phyloP scores from a whole-genome alignment of 495 filamentous ascomycete species.

The Neurospora sp. region DNA sequence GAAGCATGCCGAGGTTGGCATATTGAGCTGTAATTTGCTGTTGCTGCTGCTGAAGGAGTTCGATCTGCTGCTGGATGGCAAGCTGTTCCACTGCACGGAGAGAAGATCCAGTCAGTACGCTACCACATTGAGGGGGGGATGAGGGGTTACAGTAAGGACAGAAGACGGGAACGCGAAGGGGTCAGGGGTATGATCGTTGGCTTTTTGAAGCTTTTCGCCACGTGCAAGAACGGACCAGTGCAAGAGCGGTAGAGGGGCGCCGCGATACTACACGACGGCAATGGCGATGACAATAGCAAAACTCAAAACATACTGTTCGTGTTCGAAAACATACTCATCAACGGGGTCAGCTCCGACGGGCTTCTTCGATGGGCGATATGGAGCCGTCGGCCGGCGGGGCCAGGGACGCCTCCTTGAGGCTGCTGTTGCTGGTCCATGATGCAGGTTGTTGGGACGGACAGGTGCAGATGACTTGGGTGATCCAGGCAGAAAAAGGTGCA shows the following conservation, averaged over 20 bases:
- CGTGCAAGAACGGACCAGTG: neutral
- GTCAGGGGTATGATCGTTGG: neutral
- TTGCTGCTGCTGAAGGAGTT: slow-evolving; percentile 94
- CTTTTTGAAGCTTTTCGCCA: neutral
- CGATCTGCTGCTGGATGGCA: slow-evolving; percentile 96
- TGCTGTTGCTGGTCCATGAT: slow-evolving; percentile 73
- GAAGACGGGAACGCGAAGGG: neutral
- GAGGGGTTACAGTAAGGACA: neutral
- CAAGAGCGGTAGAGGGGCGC: neutral
- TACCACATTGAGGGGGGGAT: neutral
- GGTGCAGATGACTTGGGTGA: neutral
- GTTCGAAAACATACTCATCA: slow-evolving; percentile 82
- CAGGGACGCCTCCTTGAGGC: slow-evolving; percentile 57
- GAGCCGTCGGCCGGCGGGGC: slow-evolving; percentile 78
- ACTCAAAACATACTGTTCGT: slow-evolving; percentile 40
- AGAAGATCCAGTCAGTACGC: slow-evolving; percentile 20
- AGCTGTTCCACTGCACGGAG: slow-evolving; percentile 79
- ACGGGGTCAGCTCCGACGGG: slow-evolving; percentile 91
- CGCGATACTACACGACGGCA: neutral
- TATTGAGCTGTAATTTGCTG: slow-evolving; percentile 97
- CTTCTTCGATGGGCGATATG: slow-evolving; percentile 97
- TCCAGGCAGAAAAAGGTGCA: slow-evolving; percentile 24
- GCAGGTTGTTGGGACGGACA: neutral
- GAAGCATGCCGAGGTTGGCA: slow-evolving; percentile 90
- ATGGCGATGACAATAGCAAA: neutral